Conservation (phyloP, 768 basidiomycete species). For the Kondoa malvinella region DNA sequence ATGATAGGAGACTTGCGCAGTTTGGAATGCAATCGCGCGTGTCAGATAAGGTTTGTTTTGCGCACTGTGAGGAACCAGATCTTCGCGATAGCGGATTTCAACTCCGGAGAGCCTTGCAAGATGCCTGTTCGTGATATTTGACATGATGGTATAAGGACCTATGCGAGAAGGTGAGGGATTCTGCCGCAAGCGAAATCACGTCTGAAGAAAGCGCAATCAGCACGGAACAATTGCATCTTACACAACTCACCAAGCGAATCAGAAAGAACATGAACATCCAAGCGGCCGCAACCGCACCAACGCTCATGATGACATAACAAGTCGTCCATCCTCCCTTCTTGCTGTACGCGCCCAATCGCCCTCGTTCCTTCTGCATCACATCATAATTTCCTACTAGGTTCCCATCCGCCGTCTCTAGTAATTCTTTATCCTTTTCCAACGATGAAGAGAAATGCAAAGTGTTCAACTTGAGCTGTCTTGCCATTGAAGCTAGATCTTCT, state of each 20-base stretch:
- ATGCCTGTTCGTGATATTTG: too few species aligned
- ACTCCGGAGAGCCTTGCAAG: too few species aligned
- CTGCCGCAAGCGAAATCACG: too few species aligned
- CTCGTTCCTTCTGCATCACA: constrained; percentile 49
- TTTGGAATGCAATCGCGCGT: too few species aligned
- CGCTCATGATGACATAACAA: constrained; percentile 48
- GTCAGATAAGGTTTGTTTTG: too few species aligned
- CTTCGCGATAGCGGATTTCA: too few species aligned
- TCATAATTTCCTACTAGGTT: constrained; percentile 60
- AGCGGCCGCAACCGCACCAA: constrained; percentile 49
- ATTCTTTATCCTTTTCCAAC: constrained; percentile 54
- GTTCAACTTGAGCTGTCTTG: constrained; percentile 66
- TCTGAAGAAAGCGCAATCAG: too few species aligned
- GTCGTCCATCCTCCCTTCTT: constrained; percentile 55
- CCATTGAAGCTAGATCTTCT: constrained; percentile 64
- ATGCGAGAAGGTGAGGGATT: too few species aligned
- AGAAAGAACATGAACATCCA: constrained; percentile 49
- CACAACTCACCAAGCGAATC: constrained; percentile 32
- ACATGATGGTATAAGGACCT: too few species aligned
- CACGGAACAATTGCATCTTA: not conserved
- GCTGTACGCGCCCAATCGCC: constrained; percentile 46
- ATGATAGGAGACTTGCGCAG: too few species aligned
- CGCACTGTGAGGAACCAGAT: too few species aligned
- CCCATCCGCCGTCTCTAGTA: constrained; percentile 49
- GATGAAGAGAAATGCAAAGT: constrained; percentile 57